phyloP scores from a whole-genome alignment of 257 asterid species.

The Coffea eugenioides region DNA sequence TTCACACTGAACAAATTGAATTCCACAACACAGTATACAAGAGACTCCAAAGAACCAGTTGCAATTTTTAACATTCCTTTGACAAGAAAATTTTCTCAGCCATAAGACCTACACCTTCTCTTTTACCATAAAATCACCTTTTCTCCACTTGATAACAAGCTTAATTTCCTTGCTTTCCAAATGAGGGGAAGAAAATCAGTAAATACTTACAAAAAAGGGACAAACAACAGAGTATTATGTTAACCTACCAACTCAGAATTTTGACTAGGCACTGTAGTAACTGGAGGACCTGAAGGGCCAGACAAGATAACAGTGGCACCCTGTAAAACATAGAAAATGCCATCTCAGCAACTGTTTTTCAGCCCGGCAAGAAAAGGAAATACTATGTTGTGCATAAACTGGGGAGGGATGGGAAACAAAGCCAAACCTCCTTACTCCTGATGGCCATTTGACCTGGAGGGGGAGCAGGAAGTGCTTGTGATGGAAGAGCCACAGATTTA shows the following conservation, averaged over 20 bases:
- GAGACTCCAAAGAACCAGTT: neutral
- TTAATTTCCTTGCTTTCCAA: neutral
- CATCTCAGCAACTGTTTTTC: conserved; percentile 1
- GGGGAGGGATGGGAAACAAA: neutral
- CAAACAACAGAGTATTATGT: conserved; percentile 7
- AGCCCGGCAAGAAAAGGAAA: neutral
- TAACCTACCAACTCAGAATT: conserved; percentile 84
- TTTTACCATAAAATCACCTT: neutral
- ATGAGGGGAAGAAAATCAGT: neutral
- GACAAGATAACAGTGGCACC: conserved; percentile 93
- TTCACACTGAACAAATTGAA: neutral
- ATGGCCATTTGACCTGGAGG: conserved; percentile 99
- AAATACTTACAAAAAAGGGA: neutral
- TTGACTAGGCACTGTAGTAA: conserved; percentile 74
- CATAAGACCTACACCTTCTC: neutral
- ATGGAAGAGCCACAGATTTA: conserved; percentile 93
- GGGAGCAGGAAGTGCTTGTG: conserved; percentile 98
- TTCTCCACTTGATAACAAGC: neutral
- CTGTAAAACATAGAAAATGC: conserved; percentile 42
- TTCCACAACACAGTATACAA: neutral
- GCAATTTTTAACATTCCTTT: neutral
- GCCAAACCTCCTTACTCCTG: conserved; percentile 87
- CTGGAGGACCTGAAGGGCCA: conserved; percentile 93
- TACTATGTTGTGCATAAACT: neutral
- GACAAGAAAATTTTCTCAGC: neutral